phyloP scores from a whole-genome alignment of 2,329 filamentous ascomycete species.

The Fusarium sp. region DNA sequence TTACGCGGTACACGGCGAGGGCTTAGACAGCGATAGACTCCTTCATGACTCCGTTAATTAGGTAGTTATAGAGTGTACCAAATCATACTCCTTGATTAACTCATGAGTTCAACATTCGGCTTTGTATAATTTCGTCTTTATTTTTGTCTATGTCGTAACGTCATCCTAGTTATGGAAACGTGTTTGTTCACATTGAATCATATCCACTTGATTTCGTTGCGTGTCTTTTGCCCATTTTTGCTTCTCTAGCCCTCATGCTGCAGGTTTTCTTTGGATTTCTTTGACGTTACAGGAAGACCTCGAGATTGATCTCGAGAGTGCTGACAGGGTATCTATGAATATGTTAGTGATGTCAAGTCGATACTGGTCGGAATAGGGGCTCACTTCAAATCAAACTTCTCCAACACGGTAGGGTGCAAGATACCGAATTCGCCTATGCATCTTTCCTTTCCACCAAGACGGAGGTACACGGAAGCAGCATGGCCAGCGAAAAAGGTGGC shows the following conservation, averaged over 20 bases:
- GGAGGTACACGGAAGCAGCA: constrained; percentile 84
- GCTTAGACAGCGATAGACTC: constrained; percentile 21
- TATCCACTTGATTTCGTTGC: constrained; percentile 34
- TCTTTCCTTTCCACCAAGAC: constrained; percentile 77
- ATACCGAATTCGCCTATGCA: constrained; percentile 93
- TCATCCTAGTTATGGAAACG: constrained; percentile 38
- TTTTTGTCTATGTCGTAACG: constrained; percentile 45
- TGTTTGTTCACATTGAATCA: constrained; percentile 34
- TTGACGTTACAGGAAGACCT: constrained; percentile 80
- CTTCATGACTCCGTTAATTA: not conserved
- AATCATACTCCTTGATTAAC: not conserved
- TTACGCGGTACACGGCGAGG: not conserved
- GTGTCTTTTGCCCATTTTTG: constrained; percentile 2
- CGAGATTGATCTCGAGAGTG: constrained; percentile 93
- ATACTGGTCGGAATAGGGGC: constrained; percentile 40
- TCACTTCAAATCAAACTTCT: constrained; percentile 90
- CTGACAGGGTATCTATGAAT: constrained; percentile 83
- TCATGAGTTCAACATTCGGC: constrained; percentile 2
- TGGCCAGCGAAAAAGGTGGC: constrained; percentile 93
- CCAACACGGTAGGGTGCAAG: constrained; percentile 89
- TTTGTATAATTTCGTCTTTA: constrained; percentile 30
- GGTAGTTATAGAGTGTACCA: constrained; percentile 5
- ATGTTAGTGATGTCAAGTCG: constrained; percentile 35
- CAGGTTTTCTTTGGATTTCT: constrained; percentile 23
- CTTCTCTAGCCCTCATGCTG: constrained; percentile 20